Evolutionary conservation across 169 alveolate genomes (phyloP).

Genomic region (Eimeria acervulina): DNA sequence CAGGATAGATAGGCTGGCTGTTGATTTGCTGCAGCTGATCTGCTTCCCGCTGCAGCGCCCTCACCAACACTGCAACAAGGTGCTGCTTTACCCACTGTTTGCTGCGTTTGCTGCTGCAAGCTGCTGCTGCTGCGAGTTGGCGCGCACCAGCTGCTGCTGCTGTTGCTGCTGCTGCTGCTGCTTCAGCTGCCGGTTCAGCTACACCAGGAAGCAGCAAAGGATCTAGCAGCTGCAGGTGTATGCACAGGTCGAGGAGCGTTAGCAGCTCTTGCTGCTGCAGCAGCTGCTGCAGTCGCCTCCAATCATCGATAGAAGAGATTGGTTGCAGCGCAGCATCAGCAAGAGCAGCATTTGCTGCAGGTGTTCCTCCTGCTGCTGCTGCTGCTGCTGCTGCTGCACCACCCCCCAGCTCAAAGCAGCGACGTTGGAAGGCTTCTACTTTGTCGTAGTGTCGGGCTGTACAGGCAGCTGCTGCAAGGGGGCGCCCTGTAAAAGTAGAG

Average conservation of each 20-base stretch:
- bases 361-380: too few relatives aligned
- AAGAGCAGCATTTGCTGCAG: slow-evolving; percentile 1
- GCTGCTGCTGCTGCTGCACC: not conserved
- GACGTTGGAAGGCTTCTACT: slow-evolving; percentile 53
- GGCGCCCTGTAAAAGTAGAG: slow-evolving; percentile 15
- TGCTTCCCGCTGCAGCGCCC: slow-evolving; percentile 16
- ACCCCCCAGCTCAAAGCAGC: slow-evolving; percentile 55
- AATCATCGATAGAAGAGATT: slow-evolving; percentile 34
- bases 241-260: slow-evolving; percentile 62
- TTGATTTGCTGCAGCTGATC: slow-evolving; percentile 83
- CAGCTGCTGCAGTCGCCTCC: slow-evolving; percentile 45
- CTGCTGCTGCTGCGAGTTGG: not conserved
- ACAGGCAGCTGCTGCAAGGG: slow-evolving; percentile 15
- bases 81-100: slow-evolving; percentile 19
- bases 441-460: slow-evolving; percentile 47
- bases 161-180: not conserved
- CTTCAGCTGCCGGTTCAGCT: too few relatives aligned
- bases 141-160: not conserved
- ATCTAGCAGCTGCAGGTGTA: slow-evolving; percentile 50
- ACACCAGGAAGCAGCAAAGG: slow-evolving; percentile 41
- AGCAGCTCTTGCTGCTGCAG: slow-evolving; percentile 77
- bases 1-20: slow-evolving; percentile 86
- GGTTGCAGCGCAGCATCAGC: slow-evolving; percentile 49
- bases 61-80: slow-evolving; percentile 13
- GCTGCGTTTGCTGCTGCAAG: slow-evolving; percentile 3